A percentile compares a stretch with the other conserved stretches of the same genome.
phyloP scores from a whole-genome alignment of 805 yeast genomes.

The Wickerhamomyces chaumierensis region DNA sequence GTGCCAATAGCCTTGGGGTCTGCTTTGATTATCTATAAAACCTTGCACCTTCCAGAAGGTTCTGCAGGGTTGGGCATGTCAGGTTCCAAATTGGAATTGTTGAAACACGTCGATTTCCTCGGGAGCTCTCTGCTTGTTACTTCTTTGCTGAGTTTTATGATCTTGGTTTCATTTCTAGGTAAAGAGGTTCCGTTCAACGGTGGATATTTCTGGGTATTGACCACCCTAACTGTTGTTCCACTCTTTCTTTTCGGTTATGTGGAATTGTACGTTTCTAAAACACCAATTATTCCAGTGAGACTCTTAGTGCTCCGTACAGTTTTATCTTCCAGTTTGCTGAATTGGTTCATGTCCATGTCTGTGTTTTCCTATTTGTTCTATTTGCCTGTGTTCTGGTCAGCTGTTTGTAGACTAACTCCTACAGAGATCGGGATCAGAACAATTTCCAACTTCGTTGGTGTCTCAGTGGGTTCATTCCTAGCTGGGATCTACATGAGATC shows the following conservation, averaged over 20 bases:
- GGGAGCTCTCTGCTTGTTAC: conserved; percentile 53
- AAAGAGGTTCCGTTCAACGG: conserved; percentile 37
- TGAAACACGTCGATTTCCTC: conserved; percentile 52
- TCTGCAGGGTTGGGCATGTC: conserved; percentile 43
- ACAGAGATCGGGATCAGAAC: conserved; percentile 46
- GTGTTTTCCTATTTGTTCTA: conserved; percentile 54
- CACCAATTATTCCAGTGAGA: conserved; percentile 54
- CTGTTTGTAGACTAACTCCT: conserved; percentile 41
- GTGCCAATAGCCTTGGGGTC: conserved; percentile 37
- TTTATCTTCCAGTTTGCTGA: conserved; percentile 50
- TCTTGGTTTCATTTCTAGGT: conserved; percentile 61
- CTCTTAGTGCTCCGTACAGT: conserved; percentile 47
- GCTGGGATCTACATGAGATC: conserved; percentile 57
- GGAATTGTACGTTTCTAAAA: conserved; percentile 31
- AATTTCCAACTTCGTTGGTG: conserved; percentile 53
- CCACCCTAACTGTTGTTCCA: conserved; percentile 23
- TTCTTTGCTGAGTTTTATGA: conserved; percentile 45
- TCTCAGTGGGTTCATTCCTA: conserved; percentile 53
- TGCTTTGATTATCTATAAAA: conserved; percentile 25
- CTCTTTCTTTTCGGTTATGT: conserved; percentile 29
- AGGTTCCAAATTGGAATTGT: conserved; percentile 31
- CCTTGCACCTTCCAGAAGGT: conserved; percentile 31
- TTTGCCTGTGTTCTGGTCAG: conserved; percentile 54
- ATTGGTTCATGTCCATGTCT: conserved; percentile 61
- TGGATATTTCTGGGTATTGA: conserved; percentile 24